Evolutionary conservation across 768 basidiomycete species (phyloP), one percentile per base, ranked within the genome.

Genomic region (Termitomyces sp.): DNA sequence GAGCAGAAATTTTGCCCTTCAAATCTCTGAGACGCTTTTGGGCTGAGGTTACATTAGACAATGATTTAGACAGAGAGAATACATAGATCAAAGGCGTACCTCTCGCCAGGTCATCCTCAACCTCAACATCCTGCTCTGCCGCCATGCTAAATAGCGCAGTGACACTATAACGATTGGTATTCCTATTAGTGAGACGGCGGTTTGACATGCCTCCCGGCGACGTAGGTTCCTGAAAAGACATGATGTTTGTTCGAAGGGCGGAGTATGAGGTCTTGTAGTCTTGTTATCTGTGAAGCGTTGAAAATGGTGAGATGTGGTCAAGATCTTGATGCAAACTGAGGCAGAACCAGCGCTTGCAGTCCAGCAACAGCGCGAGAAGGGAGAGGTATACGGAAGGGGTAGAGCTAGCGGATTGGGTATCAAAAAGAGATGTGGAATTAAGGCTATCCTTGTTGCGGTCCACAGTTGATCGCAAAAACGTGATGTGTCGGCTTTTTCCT

Each of bases 81-180:
- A 41, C 47, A 47, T 49, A 54, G 35, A 55, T 55, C n/a, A 28
- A 51, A n/a, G 46, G 76, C 86, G 62, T 66, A 92, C 94, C 93
- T 81, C 93, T 79, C 6, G 96, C 94, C 58, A 98, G 76, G 71
- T 98, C 96, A 71, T 98, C 96, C 70, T 97, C 94, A 46, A 98
- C 91, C 72, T 98, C 96, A 11, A 94, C 88, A 70, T 98, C 96
- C 78, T 98, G 94, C 74, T 98, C 96, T 36, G 96, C 96, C 13
- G 95, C 96, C 88, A 98, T 94, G 67, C 91, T 93, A 71, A 96
- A 98, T 64, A 98, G 79, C 28, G 93, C 93, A 51, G 92, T 98
- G 40, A 98, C 95, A 71, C 89, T 92, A 75, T 97, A 96, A 58
- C 95, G 88, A 75, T 97, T 96, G 63, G 92, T 95, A 71, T 93